Conservation (phyloP, 768 basidiomycete species). For the Mycena galopus region DNA sequence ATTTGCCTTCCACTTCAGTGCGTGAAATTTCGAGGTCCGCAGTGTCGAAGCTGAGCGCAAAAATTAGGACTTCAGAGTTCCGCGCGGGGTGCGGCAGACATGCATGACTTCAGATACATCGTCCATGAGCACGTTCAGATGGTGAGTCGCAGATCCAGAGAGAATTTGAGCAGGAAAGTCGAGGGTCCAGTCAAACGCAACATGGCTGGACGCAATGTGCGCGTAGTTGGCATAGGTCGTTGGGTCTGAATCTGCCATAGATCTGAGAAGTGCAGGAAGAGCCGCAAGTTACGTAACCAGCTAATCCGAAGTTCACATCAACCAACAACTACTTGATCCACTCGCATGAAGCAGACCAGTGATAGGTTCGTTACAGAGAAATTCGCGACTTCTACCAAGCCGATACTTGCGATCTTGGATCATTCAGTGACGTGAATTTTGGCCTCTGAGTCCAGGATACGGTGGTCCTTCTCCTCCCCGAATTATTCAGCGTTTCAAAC, state of each 20-base stretch:
- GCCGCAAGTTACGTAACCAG: too few relatives aligned
- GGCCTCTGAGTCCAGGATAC: too few relatives aligned
- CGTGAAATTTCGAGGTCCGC: conserved; percentile 71
- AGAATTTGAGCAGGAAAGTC: conserved; percentile 77
- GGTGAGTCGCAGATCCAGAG: conserved; percentile 77
- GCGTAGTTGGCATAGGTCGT: conserved; percentile 87
- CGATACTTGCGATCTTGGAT: conserved; percentile 56
- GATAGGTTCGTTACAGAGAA: conserved; percentile 48
- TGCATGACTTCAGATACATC: conserved; percentile 70
- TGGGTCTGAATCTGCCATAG: too few relatives aligned
- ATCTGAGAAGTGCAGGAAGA: too few relatives aligned
- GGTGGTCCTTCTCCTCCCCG: too few relatives aligned
- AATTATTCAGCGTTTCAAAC: too few relatives aligned
- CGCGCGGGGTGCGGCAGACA: too few relatives aligned
- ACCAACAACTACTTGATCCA: too few relatives aligned
- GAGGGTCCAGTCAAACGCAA: conserved; percentile 83
- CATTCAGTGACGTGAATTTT: too few relatives aligned
- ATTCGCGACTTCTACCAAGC: conserved; percentile 31
- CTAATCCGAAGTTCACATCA: too few relatives aligned
- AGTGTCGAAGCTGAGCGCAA: conserved; percentile 75
- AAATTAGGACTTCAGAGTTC: too few relatives aligned
- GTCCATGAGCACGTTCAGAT: conserved; percentile 66
- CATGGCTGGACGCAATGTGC: conserved; percentile 73
- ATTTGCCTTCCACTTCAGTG: conserved; percentile 59
- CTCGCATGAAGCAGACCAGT: conserved; percentile 29